Evolutionary conservation across 495 filamentous ascomycete species (phyloP), one percentile per base, ranked within the genome.

Genomic region (Clavariopsis aquatica): DNA sequence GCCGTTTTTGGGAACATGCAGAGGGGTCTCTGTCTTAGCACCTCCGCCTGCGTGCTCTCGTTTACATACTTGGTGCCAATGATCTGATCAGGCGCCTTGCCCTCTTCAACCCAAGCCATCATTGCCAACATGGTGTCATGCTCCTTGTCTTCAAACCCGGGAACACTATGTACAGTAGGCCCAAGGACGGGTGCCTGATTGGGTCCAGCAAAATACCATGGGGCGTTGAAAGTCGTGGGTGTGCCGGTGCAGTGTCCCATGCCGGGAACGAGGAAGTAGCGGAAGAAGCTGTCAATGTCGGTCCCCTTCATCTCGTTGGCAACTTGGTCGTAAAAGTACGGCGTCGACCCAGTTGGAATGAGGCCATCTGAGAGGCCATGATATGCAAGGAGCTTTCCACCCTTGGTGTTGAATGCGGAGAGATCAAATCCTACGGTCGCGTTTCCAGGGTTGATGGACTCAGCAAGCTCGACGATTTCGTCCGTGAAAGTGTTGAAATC

Each of bases 331-430:
- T 82, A 81, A 60, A 77, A 84, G 49, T 77, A 70, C 9, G 74
- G 65, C 9, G 75, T 78, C 19, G 76, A 76, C 1, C 73, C 72
- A 2, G 76, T 69, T 0, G 81, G 74, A 57, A 85, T 81, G 6
- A 79, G 69, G 0, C 73, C 78, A 66, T 87, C 84, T 1, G 77
- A 66, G 7, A 74, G 57, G 0, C 84, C 83, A 61, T 85, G 83
- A 69, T 85, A 85, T 46, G 80, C 70, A 56, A 85, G 54, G 24
- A 85, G 73, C 71, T 85, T 86, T 27, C 81, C 82, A 5, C 83
- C 82, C 26, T 73, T 73, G 8, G 71, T 59, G 15, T 77, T 70
- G 72, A 85, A 85, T 0, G 71, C 62, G 0, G 77, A 69, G 49
- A 86, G 70, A 49, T 80, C 62, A 31, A 53, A 65, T 52, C 78